Percentiles rank a stretch among this genome's conserved stretches.
Evolutionary conservation across 2,329 filamentous ascomycete species (phyloP).

Genomic region (Penicillium sp.): DNA sequence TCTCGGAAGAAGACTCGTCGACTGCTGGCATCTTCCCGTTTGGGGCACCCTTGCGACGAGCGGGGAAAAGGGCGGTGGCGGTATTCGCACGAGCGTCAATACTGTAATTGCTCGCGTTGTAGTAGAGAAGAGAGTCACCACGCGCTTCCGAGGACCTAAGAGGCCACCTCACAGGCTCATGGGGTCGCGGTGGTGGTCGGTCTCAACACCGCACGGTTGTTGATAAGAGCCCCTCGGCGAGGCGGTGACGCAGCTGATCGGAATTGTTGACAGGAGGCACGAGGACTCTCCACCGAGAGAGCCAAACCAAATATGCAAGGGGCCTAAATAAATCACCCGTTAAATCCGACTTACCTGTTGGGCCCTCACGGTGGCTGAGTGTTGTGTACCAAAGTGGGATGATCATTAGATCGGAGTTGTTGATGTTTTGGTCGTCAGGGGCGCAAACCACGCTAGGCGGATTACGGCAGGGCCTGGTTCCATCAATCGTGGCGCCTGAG

Average conservation of each 20-base stretch:
- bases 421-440: slow-evolving; percentile 26
- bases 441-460: slow-evolving; percentile 3
- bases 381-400: slow-evolving; percentile 17
- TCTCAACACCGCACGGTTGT: slow-evolving; percentile 14
- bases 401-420: slow-evolving; percentile 23
- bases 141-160: slow-evolving; percentile 1
- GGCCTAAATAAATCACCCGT: slow-evolving; percentile 1
- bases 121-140: background rate
- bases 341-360: slow-evolving; percentile 12
- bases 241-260: slow-evolving; percentile 34
- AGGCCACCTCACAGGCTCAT: slow-evolving; percentile 13
- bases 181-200: slow-evolving; percentile 12
- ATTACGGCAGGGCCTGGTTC: too few relatives aligned
- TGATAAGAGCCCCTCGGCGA: slow-evolving; percentile 31
- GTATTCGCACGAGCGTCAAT: slow-evolving; percentile 7
- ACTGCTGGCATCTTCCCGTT: slow-evolving; percentile 35
- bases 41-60: slow-evolving; percentile 18
- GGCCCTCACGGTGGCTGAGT: slow-evolving; percentile 17
- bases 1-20: slow-evolving; percentile 36
- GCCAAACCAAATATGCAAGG: slow-evolving; percentile 3
- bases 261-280: slow-evolving; percentile 15
- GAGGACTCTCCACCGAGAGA: slow-evolving; percentile 19
- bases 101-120: slow-evolving; percentile 1
- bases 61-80: slow-evolving; percentile 14
- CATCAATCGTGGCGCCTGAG: too few relatives aligned